phyloP scores from a whole-genome alignment of 129 eudicot species.

The Arctium minus region DNA sequence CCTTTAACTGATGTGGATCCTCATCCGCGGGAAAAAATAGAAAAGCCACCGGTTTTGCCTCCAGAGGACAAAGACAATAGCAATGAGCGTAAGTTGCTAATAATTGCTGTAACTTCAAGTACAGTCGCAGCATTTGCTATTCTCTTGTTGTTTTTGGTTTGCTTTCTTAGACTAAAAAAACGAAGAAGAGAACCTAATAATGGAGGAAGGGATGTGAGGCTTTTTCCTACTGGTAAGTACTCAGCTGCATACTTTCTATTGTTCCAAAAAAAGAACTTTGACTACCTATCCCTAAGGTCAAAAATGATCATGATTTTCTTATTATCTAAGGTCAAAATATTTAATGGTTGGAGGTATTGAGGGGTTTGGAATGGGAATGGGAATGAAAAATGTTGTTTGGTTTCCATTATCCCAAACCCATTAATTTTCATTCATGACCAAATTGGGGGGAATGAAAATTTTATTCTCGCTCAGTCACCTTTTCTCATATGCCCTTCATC shows the following conservation, averaged over 20 bases:
- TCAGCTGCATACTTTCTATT: constrained; percentile 5
- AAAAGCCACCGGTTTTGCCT: not conserved
- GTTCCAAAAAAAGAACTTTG: not conserved
- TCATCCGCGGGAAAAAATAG: constrained; percentile 4
- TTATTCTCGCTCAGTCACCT: too few species aligned
- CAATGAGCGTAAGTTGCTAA: constrained; percentile 27
- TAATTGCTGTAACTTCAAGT: constrained; percentile 27
- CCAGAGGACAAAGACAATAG: not conserved
- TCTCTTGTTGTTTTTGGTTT: constrained; percentile 20
- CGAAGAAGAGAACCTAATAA: constrained; percentile 4
- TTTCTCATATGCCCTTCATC: too few species aligned
- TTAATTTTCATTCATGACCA: too few species aligned
- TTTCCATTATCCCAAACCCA: too few species aligned
- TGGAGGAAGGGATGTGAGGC: constrained; percentile 7
- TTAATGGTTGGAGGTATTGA: too few species aligned
- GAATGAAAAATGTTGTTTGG: too few species aligned
- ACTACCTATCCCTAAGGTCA: not conserved
- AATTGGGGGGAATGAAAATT: too few species aligned
- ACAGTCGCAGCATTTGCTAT: constrained; percentile 30
- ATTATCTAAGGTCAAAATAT: too few species aligned
- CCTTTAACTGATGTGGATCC: not conserved
- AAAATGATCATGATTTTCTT: too few species aligned
- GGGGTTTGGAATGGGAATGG: too few species aligned
- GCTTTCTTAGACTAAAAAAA: constrained; percentile 20
- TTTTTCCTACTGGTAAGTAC: constrained; percentile 20